Evolutionary conservation across 148 eudicot species (phyloP).

Genomic region (Cornus kousa): DNA sequence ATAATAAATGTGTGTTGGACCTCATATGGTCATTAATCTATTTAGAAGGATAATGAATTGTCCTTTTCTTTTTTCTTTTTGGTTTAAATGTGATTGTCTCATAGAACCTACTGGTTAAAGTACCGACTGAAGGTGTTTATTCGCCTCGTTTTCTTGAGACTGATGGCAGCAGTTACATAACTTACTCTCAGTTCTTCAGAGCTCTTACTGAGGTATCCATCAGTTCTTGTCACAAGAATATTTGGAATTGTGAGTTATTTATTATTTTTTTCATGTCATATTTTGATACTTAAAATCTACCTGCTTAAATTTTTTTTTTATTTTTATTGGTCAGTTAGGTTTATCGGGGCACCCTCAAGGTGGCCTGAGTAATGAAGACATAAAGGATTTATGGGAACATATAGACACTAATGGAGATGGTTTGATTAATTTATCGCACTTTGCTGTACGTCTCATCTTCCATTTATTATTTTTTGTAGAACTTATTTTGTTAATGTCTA

Average conservation of each 20-base stretch:
- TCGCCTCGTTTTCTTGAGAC: conserved; percentile 21
- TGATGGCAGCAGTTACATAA: conserved; percentile 28
- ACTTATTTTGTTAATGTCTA: neutral
- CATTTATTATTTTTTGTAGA: neutral
- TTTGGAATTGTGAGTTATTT: neutral
- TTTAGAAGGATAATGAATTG: neutral
- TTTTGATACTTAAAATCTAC: neutral
- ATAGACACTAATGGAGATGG: conserved; percentile 45
- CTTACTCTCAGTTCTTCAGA: conserved; percentile 37
- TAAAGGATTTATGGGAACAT: conserved; percentile 40
- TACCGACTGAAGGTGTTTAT: conserved; percentile 15
- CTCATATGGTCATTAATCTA: conserved; percentile 1
- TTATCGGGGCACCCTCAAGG: conserved; percentile 30
- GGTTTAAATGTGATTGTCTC: neutral
- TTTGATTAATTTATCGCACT: conserved; percentile 27
- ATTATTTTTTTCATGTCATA: neutral
- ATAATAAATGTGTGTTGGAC: neutral
- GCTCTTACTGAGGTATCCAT: conserved; percentile 32
- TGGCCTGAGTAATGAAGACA: conserved; percentile 31
- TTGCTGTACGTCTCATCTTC: conserved; percentile 21
- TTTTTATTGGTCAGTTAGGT: conserved; percentile 28
- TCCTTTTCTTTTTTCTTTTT: neutral
- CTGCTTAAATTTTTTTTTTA: neutral
- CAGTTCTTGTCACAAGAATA: neutral
- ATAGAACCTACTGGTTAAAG: conserved; percentile 35